Evolutionary conservation across 2,329 filamentous ascomycete species (phyloP).

Genomic region (Pseudogymnoascus sp.): DNA sequence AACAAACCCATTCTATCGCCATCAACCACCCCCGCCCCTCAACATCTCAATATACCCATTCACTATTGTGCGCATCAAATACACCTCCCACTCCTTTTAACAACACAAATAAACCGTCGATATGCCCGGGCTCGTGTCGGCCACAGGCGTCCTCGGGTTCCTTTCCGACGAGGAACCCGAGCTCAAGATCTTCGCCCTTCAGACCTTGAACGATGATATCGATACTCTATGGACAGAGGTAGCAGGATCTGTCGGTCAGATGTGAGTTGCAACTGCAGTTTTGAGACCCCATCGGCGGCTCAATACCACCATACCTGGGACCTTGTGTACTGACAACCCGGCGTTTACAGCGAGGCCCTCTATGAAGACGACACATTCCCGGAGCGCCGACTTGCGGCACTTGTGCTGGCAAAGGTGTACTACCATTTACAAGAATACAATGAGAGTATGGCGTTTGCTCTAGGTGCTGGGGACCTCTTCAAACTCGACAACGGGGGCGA

Average conservation of each 20-base stretch:
- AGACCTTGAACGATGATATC: constrained; percentile 92
- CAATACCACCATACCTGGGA: background rate
- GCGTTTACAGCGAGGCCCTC: constrained; percentile 68
- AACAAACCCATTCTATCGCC: constrained; percentile 11
- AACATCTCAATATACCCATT: background rate
- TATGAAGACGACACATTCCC: constrained; percentile 96
- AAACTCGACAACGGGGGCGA: constrained; percentile 85
- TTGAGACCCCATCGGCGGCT: background rate
- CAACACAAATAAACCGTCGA: constrained; percentile 22
- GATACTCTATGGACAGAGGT: constrained; percentile 98
- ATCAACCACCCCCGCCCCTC: background rate
- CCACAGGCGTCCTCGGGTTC: constrained; percentile 90
- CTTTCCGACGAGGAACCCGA: constrained; percentile 90
- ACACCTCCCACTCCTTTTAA: constrained; percentile 8
- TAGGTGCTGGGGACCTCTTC: constrained; percentile 91
- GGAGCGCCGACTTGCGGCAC: constrained; percentile 84
- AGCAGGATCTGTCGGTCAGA: constrained; percentile 82
- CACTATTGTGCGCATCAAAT: background rate
- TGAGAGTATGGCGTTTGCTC: constrained; percentile 96
- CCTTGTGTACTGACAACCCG: constrained; percentile 17
- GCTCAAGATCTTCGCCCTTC: constrained; percentile 88
- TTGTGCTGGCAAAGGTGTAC: constrained; percentile 96
- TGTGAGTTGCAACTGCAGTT: constrained; percentile 52
- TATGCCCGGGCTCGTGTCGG: constrained; percentile 92
- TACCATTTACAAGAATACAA: constrained; percentile 98